A percentile compares a stretch with the other conserved stretches of the same genome.
phyloP scores from a whole-genome alignment of 148 eudicot species.

The Rhododendron williamsianum region DNA sequence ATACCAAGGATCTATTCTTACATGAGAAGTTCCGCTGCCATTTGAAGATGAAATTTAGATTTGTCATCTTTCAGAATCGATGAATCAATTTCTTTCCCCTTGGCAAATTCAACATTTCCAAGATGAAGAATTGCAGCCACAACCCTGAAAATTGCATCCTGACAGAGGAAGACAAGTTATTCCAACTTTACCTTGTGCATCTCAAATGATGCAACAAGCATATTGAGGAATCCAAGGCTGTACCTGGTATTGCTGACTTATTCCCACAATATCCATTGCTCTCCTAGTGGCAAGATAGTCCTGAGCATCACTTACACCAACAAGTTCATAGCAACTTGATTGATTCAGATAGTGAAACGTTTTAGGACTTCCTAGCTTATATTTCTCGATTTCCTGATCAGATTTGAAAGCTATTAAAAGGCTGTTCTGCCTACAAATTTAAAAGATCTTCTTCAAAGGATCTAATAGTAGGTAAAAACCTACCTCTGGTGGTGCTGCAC shows the following conservation, averaged over 20 bases:
- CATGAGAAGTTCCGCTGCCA: conserved; percentile 68
- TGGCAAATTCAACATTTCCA: conserved; percentile 67
- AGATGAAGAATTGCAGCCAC: conserved; percentile 82
- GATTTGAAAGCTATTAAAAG: conserved; percentile 14
- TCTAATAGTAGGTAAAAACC: neutral
- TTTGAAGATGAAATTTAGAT: conserved; percentile 68
- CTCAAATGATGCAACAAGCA: conserved; percentile 2
- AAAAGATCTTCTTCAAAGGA: neutral
- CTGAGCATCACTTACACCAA: conserved; percentile 65
- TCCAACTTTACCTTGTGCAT: neutral
- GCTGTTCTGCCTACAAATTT: conserved; percentile 14
- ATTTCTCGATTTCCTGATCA: conserved; percentile 59
- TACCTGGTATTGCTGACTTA: conserved; percentile 74
- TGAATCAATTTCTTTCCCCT: conserved; percentile 73
- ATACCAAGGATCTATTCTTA: conserved; percentile 24
- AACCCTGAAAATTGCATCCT: conserved; percentile 86
- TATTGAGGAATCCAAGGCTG: neutral
- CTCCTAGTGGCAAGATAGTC: conserved; percentile 80
- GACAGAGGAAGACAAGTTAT: conserved; percentile 14
- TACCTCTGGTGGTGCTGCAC: conserved; percentile 79
- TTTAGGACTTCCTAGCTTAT: conserved; percentile 66
- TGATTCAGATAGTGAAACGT: conserved; percentile 76
- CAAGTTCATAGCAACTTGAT: conserved; percentile 63
- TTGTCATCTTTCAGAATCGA: conserved; percentile 67
- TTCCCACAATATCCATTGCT: conserved; percentile 85